A percentile compares a stretch with the other conserved stretches of the same genome.
phyloP scores from a whole-genome alignment of 2,329 filamentous ascomycete genomes.

The Hypoxylon sp. region DNA sequence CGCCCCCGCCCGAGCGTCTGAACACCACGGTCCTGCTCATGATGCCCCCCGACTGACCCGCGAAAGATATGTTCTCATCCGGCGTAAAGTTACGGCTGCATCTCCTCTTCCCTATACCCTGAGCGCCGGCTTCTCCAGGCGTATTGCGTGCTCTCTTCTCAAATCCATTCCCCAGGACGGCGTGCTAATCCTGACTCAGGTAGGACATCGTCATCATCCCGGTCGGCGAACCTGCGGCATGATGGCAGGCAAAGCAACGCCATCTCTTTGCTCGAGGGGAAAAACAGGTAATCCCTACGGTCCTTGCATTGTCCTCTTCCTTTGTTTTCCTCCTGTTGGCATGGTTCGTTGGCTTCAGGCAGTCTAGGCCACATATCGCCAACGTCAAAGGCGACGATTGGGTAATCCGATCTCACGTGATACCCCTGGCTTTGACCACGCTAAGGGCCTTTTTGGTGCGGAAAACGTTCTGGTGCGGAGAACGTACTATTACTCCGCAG shows the following conservation, averaged over 20 bases:
- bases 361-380: too few relatives aligned
- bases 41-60: conserved; percentile 47
- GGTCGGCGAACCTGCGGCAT: not conserved
- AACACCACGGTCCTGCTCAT: conserved; percentile 37
- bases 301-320: not conserved
- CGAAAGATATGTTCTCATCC: conserved; percentile 52
- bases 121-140: conserved; percentile 1
- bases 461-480: too few relatives aligned
- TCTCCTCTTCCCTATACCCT: conserved; percentile 43
- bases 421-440: too few relatives aligned
- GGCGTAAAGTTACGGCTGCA: conserved; percentile 51
- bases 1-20: conserved; percentile 36
- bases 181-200: conserved; percentile 1
- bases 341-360: too few relatives aligned
- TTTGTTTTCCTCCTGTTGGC: not conserved
- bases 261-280: not conserved
- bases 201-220: not conserved
- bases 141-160: conserved; percentile 3
- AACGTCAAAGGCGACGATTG: too few relatives aligned
- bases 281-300: not conserved
- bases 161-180: not conserved
- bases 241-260: not conserved
- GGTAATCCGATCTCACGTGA: too few relatives aligned
- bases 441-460: too few relatives aligned
- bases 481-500: too few relatives aligned